Conservation (phyloP, 495 filamentous ascomycete genomes). For the Usnea hakonensis region DNA sequence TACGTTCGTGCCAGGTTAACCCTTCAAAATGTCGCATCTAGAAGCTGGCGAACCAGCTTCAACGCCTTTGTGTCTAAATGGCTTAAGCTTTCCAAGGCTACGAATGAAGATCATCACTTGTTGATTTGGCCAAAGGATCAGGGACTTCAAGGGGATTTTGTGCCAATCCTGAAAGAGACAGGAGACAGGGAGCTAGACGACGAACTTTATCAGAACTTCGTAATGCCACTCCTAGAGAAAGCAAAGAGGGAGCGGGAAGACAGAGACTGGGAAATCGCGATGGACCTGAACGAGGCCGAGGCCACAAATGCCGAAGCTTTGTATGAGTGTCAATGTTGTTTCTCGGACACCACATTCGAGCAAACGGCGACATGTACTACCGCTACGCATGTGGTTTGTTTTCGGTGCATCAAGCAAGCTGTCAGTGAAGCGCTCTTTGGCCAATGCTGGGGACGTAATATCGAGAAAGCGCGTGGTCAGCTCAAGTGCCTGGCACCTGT, state of each 20-base stretch:
- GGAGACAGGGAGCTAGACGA: slow-evolving; percentile 69
- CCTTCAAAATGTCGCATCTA: slow-evolving; percentile 63
- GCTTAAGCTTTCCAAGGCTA: slow-evolving; percentile 53
- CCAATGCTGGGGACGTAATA: slow-evolving; percentile 79
- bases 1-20: slow-evolving; percentile 71
- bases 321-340: slow-evolving; percentile 91
- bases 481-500: slow-evolving; percentile 74
- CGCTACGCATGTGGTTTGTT: slow-evolving; percentile 76
- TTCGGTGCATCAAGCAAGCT: slow-evolving; percentile 69
- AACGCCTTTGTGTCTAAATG: slow-evolving; percentile 59
- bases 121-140: slow-evolving; percentile 54
- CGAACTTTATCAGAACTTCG: slow-evolving; percentile 63
- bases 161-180: slow-evolving; percentile 60
- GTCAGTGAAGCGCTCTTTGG: slow-evolving; percentile 83
- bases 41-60: slow-evolving; percentile 81
- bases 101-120: slow-evolving; percentile 53
- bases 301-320: slow-evolving; percentile 62
- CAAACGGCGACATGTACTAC: slow-evolving; percentile 67
- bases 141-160: slow-evolving; percentile 29
- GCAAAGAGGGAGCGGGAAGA: slow-evolving; percentile 49
- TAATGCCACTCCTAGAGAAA: slow-evolving; percentile 53
- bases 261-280: slow-evolving; percentile 56
- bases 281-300: slow-evolving; percentile 63
- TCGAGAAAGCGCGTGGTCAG: slow-evolving; percentile 60
- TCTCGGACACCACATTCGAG: slow-evolving; percentile 68